Evolutionary conservation across 805 yeast genomes (phyloP).

Genomic region (Saturnispora bothae): DNA sequence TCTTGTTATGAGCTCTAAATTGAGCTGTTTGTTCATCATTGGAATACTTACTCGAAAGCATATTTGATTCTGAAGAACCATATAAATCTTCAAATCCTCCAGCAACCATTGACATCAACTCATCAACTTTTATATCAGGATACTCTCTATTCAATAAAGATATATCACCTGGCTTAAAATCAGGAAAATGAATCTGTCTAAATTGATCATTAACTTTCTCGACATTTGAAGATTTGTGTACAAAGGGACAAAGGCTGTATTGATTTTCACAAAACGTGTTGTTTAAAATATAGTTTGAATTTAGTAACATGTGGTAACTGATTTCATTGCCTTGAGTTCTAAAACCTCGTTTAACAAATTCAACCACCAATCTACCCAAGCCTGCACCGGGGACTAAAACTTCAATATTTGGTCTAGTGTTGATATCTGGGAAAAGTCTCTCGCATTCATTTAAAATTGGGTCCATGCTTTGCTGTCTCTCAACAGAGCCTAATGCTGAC

Average conservation of each 20-base stretch:
- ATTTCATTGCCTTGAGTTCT: conserved; percentile 60
- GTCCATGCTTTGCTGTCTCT: conserved; percentile 32
- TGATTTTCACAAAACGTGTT: conserved; percentile 31
- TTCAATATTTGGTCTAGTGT: conserved; percentile 29
- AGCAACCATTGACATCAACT: conserved; percentile 59
- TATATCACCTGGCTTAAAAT: conserved; percentile 34
- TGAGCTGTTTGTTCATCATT: conserved; percentile 29
- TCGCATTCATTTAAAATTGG: conserved; percentile 30
- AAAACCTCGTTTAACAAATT: conserved; percentile 44
- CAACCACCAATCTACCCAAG: conserved; percentile 47
- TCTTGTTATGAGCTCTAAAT: conserved; percentile 32
- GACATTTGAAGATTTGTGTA: conserved; percentile 42
- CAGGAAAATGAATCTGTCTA: conserved; percentile 45
- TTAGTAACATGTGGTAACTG: conserved; percentile 52
- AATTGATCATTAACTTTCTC: conserved; percentile 35
- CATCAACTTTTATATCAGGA: conserved; percentile 34
- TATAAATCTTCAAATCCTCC: conserved; percentile 65
- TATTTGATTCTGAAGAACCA: conserved; percentile 35
- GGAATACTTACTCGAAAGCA: conserved; percentile 28
- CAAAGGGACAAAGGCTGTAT: conserved; percentile 40
- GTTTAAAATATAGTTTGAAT: conserved; percentile 45
- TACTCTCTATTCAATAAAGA: conserved; percentile 24
- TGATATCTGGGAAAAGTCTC: conserved; percentile 28
- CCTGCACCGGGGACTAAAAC: conserved; percentile 59
- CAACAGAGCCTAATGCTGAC: conserved; percentile 41